Percentiles rank a stretch among this genome's conserved stretches.
Conservation (phyloP, 495 filamentous ascomycete species). For the Parathielavia appendiculata region DNA sequence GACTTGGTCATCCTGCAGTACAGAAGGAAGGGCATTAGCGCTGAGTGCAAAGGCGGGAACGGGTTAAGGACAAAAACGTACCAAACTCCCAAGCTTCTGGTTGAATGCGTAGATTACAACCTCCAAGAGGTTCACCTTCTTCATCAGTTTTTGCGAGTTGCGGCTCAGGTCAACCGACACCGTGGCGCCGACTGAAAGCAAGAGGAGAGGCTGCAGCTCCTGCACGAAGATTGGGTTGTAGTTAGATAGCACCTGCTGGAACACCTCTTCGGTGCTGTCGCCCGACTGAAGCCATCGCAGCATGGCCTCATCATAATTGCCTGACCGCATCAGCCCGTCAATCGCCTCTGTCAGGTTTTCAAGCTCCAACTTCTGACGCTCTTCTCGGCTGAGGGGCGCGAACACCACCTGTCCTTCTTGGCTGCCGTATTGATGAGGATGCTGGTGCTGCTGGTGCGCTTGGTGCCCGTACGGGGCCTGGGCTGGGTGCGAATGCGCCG, state of each 20-base stretch:
- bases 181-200: slow-evolving; percentile 77
- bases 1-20: slow-evolving; percentile 64
- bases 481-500: slow-evolving; percentile 28
- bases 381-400: slow-evolving; percentile 33
- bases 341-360: slow-evolving; percentile 63
- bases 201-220: slow-evolving; percentile 67
- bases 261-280: slow-evolving; percentile 67
- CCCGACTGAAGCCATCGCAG: slow-evolving; percentile 80
- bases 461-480: slow-evolving; percentile 21
- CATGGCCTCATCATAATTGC: slow-evolving; percentile 63
- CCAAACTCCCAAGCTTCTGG: slow-evolving; percentile 39
- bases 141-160: slow-evolving; percentile 37
- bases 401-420: slow-evolving; percentile 34
- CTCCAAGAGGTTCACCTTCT: slow-evolving; percentile 77
- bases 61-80: slow-evolving; percentile 32
- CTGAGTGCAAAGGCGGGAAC: neutral
- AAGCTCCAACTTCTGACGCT: slow-evolving; percentile 51
- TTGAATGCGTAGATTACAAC: slow-evolving; percentile 54
- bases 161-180: slow-evolving; percentile 65
- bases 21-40: slow-evolving; percentile 16
- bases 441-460: slow-evolving; percentile 19
- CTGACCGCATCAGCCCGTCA: slow-evolving; percentile 56
- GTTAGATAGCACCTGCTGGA: slow-evolving; percentile 72
- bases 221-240: slow-evolving; percentile 66
- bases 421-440: slow-evolving; percentile 22